Evolutionary conservation across 2,329 filamentous ascomycete genomes (phyloP).

Genomic region (Exophiala alcalophila): DNA sequence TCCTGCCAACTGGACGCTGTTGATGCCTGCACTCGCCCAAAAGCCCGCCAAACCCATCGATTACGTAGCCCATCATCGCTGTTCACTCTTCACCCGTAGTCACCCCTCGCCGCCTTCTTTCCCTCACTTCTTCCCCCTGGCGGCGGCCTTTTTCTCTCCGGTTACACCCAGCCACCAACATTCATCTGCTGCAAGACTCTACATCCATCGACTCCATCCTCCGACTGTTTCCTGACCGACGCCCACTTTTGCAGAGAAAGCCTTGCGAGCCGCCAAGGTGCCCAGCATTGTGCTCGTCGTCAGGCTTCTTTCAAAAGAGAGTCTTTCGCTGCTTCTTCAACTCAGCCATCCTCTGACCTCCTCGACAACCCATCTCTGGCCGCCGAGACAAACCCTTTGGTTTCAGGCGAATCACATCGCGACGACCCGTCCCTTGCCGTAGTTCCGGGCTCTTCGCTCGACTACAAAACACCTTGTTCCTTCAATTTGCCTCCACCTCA

Average conservation of each 20-base stretch:
- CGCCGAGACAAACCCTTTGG: too few relatives aligned
- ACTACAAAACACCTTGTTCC: constrained; percentile 15
- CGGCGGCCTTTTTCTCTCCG: constrained; percentile 8
- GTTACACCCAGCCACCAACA: constrained; percentile 10
- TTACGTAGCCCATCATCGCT: constrained; percentile 11
- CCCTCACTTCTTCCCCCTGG: neutral
- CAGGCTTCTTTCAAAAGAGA: constrained; percentile 8
- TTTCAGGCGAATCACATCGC: constrained; percentile 13
- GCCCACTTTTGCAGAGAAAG: constrained; percentile 6
- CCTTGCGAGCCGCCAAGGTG: constrained; percentile 20
- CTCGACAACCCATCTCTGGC: too few relatives aligned
- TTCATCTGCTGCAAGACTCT: too few relatives aligned
- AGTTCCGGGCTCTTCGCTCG: constrained; percentile 23
- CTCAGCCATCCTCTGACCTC: too few relatives aligned
- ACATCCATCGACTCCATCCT: too few relatives aligned
- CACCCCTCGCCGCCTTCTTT: constrained; percentile 5
- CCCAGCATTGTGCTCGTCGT: constrained; percentile 9
- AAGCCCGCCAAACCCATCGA: neutral
- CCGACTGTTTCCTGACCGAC: constrained; percentile 3
- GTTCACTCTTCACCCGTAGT: constrained; percentile 1
- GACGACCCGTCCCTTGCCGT: constrained; percentile 26
- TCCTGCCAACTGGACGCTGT: neutral
- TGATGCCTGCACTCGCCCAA: neutral
- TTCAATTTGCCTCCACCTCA: constrained; percentile 16
- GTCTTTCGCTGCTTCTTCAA: constrained; percentile 2